Evolutionary conservation across 2,329 filamentous ascomycete genomes (phyloP).

Genomic region (Phyllosticta citriasiana): DNA sequence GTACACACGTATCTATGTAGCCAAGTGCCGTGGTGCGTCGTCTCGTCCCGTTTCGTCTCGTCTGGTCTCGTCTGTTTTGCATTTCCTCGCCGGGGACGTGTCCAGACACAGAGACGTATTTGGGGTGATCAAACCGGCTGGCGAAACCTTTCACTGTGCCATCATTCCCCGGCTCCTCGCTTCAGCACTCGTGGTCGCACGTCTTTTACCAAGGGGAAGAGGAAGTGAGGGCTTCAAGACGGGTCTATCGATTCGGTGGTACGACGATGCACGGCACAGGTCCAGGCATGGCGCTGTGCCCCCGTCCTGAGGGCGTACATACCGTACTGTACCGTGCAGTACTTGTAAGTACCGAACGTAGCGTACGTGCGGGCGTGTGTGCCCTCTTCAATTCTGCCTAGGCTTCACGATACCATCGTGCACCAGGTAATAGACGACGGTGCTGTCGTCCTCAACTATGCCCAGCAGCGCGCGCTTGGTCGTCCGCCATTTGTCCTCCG

Average conservation of each 20-base stretch:
- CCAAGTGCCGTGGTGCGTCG: background rate
- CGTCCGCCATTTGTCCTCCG: conserved; percentile 31
- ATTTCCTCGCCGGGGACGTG: background rate
- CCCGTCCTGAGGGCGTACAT: background rate
- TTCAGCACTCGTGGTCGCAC: background rate
- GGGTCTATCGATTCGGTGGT: background rate
- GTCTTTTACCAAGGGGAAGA: background rate
- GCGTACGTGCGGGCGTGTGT: background rate
- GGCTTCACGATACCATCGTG: conserved; percentile 84
- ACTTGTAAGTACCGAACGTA: background rate
- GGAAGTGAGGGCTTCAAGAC: background rate
- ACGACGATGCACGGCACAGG: background rate
- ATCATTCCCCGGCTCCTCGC: background rate
- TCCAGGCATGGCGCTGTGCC: background rate
- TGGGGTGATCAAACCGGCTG: background rate
- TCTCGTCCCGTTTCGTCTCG: background rate
- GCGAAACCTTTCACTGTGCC: background rate
- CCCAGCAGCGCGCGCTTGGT: conserved; percentile 64
- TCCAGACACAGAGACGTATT: background rate
- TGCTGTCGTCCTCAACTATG: conserved; percentile 69
- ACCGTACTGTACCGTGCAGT: background rate
- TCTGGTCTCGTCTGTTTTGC: background rate
- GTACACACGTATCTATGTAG: background rate
- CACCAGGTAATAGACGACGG: conserved; percentile 74
- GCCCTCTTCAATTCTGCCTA: conserved; percentile 54